Evolutionary conservation across 768 basidiomycete species (phyloP).

Genomic region (Suillus cothurnatus): DNA sequence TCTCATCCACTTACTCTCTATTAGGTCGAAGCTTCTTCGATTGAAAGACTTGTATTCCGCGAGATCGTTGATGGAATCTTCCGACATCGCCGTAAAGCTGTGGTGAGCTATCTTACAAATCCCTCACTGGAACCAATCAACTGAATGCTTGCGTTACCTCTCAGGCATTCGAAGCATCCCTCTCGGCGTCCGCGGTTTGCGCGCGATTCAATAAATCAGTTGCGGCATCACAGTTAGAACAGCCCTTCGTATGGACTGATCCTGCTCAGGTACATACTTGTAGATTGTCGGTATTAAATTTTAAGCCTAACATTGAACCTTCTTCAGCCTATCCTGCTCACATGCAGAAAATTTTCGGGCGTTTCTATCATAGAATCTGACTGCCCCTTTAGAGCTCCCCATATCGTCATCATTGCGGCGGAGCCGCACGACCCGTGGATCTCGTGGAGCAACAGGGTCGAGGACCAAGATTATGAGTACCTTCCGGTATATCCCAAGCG

Average conservation of each 20-base stretch:
- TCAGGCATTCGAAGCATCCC: conserved; percentile 45
- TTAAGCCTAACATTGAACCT: background rate
- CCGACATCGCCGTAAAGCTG: conserved; percentile 39
- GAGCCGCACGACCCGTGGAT: conserved; percentile 44
- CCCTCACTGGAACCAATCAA: conserved; percentile 9
- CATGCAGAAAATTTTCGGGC: conserved; percentile 27
- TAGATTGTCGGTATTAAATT: background rate
- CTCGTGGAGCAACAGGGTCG: conserved; percentile 33
- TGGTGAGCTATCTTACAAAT: conserved; percentile 34
- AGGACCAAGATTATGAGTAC: conserved; percentile 9
- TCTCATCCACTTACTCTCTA: background rate
- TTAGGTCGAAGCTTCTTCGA: conserved; percentile 27
- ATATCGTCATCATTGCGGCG: conserved; percentile 45
- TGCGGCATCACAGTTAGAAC: conserved; percentile 37
- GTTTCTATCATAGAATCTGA: conserved; percentile 46
- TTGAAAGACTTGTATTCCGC: conserved; percentile 34
- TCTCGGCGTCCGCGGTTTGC: conserved; percentile 38
- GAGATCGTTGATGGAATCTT: conserved; percentile 39
- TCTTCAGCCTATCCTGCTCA: conserved; percentile 37
- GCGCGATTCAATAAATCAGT: conserved; percentile 40
- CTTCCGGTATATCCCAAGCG: conserved; percentile 7
- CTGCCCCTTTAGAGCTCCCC: conserved; percentile 43
- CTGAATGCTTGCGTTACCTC: conserved; percentile 9
- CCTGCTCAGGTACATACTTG: conserved; percentile 46
- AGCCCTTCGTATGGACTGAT: conserved; percentile 51